Evolutionary conservation across 1,284 basidiomycete species (phyloP).

Genomic region (Cystobasidium slooffiae): DNA sequence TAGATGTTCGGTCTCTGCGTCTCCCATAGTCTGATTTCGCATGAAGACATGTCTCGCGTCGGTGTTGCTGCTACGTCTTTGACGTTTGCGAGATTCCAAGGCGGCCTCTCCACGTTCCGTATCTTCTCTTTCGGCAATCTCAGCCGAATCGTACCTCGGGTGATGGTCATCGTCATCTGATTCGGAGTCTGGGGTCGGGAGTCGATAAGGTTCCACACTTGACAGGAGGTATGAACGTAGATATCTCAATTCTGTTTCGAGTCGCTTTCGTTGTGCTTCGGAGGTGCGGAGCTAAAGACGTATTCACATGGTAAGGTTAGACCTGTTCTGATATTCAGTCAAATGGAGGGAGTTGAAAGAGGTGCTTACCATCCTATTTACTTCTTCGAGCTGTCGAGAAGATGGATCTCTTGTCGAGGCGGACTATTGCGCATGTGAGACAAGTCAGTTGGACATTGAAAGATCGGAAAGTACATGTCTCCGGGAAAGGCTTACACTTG

Average conservation of each 20-base stretch:
- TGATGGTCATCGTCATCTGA: not conserved
- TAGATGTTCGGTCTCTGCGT: constrained; percentile 59
- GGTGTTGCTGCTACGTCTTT: not conserved
- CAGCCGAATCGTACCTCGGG: not conserved
- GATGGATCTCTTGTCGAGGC: not conserved
- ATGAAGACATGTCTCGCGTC: not conserved
- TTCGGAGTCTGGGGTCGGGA: not conserved
- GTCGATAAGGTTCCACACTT: constrained; percentile 4
- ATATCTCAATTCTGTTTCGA: constrained; percentile 42
- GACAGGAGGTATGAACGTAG: constrained; percentile 44
- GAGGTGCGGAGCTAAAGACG: constrained; percentile 41
- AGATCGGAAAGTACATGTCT: no score
- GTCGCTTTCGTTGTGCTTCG: constrained; percentile 31
- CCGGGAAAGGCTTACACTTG: no score
- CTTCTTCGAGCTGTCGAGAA: not conserved
- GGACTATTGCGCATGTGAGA: not conserved
- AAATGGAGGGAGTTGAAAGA: no score
- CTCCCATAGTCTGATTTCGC: constrained; percentile 54
- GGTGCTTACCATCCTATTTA: not conserved
- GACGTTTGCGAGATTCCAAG: constrained; percentile 31
- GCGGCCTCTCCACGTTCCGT: no score
- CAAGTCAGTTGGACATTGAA: no score
- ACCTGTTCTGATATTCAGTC: no score
- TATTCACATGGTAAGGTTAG: not conserved
- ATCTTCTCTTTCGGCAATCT: no score